Evolutionary conservation across 768 basidiomycete genomes (phyloP).

Genomic region (Gymnopilus dilepis): DNA sequence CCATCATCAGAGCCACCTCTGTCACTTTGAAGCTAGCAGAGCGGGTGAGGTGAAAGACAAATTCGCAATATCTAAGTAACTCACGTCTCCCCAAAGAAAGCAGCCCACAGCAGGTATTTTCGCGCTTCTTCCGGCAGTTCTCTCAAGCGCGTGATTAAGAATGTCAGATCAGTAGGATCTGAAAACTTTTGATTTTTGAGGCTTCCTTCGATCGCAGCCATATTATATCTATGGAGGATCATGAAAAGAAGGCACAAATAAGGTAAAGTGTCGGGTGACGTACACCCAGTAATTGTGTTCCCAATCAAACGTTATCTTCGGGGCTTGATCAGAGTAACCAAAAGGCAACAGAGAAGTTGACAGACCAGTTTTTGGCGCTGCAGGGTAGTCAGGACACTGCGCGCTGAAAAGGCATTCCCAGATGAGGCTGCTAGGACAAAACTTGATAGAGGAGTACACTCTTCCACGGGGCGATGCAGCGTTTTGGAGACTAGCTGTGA

Average conservation of each 20-base stretch:
- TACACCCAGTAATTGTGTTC: constrained; percentile 71
- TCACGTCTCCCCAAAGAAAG: constrained; percentile 74
- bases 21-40: constrained; percentile 67
- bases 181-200: constrained; percentile 56
- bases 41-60: not conserved
- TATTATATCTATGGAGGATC: constrained; percentile 50
- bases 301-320: constrained; percentile 69
- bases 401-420: constrained; percentile 74
- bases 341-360: constrained; percentile 9
- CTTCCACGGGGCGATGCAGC: constrained; percentile 62
- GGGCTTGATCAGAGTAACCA: not conserved
- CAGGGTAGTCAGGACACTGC: constrained; percentile 66
- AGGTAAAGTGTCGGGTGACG: constrained; percentile 27
- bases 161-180: constrained; percentile 67
- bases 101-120: constrained; percentile 74
- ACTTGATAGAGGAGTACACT: constrained; percentile 55
- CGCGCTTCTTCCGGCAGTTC: constrained; percentile 67
- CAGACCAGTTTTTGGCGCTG: constrained; percentile 68
- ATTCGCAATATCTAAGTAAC: constrained; percentile 24
- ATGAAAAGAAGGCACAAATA: not conserved
- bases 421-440: constrained; percentile 62
- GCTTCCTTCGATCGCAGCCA: constrained; percentile 59
- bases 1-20: constrained; percentile 75
- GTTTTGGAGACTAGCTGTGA: constrained; percentile 66
- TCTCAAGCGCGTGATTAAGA: constrained; percentile 61